Evolutionary conservation across 78 protist species (phyloP).

Genomic region (Capsaspora owczarzaki): DNA sequence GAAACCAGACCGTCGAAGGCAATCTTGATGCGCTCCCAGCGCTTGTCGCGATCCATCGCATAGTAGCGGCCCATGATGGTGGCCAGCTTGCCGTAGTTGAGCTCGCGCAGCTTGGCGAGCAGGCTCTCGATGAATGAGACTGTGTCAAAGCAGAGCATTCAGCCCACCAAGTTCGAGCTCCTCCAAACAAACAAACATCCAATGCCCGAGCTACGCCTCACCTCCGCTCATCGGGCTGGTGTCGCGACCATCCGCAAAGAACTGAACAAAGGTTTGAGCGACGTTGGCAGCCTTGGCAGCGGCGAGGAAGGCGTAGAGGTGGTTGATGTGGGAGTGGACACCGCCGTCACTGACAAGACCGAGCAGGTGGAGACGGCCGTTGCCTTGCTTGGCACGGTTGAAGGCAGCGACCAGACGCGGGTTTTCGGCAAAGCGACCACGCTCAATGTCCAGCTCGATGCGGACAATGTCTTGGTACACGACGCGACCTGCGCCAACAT

Average conservation of each 20-base stretch:
- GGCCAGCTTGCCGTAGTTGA: neutral
- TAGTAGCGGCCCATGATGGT: slow-evolving; percentile 23
- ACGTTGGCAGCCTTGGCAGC: slow-evolving; percentile 12
- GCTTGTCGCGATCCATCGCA: slow-evolving; percentile 40
- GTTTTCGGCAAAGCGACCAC: neutral
- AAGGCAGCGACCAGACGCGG: neutral
- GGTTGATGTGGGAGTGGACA: slow-evolving; percentile 29
- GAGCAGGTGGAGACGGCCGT: slow-evolving; percentile 17
- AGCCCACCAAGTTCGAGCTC: too few species aligned
- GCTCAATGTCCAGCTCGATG: slow-evolving; percentile 5
- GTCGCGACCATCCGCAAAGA: slow-evolving; percentile 29
- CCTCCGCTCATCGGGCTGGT: neutral
- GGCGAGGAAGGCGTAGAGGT: slow-evolving; percentile 4
- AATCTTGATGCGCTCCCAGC: slow-evolving; percentile 29
- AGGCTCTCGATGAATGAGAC: neutral
- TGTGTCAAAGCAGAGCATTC: neutral
- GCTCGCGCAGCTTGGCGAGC: neutral
- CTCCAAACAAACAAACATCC: neutral
- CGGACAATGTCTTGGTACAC: slow-evolving; percentile 24
- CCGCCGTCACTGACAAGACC: slow-evolving; percentile 32
- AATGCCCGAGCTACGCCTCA: neutral
- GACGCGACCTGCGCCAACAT: slow-evolving; percentile 26
- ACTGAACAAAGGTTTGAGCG: neutral
- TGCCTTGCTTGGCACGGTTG: neutral
- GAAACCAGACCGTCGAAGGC: neutral